phyloP scores from a whole-genome alignment of 2,329 filamentous ascomycete species.

The Orbilia blumenaviensis region DNA sequence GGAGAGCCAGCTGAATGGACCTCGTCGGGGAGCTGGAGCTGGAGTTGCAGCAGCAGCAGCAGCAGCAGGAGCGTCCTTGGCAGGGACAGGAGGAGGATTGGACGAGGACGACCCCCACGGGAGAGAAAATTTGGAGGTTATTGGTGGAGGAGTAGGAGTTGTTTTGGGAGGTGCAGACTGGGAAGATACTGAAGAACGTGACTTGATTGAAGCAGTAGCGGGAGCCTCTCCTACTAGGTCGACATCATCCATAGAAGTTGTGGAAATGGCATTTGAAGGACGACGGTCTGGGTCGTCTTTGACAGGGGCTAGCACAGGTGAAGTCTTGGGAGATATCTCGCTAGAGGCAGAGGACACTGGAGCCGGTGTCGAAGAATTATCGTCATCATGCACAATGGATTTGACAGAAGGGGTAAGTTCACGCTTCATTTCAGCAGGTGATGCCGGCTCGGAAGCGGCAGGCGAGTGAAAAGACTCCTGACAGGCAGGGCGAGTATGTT shows the following conservation, averaged over 20 bases:
- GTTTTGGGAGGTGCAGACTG: slow-evolving; percentile 69
- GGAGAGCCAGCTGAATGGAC: slow-evolving; percentile 52
- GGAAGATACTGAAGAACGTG: slow-evolving; percentile 69
- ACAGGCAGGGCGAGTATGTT: slow-evolving; percentile 4
- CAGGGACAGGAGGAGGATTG: slow-evolving; percentile 39
- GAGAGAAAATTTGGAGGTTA: slow-evolving; percentile 57
- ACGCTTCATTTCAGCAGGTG: slow-evolving; percentile 53
- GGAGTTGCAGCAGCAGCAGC: slow-evolving; percentile 58
- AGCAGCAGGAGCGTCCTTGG: slow-evolving; percentile 52
- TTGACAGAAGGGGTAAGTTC: slow-evolving; percentile 54
- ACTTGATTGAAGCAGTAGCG: slow-evolving; percentile 55
- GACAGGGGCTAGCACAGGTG: slow-evolving; percentile 12
- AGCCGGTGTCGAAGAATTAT: slow-evolving; percentile 31
- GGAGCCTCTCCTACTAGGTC: slow-evolving; percentile 57
- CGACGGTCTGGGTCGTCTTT: slow-evolving; percentile 27
- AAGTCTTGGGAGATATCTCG: slow-evolving; percentile 39
- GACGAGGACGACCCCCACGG: slow-evolving; percentile 50
- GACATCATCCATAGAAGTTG: slow-evolving; percentile 68
- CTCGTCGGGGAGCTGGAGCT: slow-evolving; percentile 32
- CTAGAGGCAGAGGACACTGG: slow-evolving; percentile 43
- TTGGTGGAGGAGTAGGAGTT: slow-evolving; percentile 62
- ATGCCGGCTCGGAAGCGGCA: slow-evolving; percentile 50
- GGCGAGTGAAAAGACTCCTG: slow-evolving; percentile 53
- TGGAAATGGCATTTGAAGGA: slow-evolving; percentile 66
- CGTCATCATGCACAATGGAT: slow-evolving; percentile 49